A percentile compares a stretch with the other conserved stretches of the same genome.
Evolutionary conservation across 345 rosid genomes (phyloP).

Genomic region (Eucalyptus albens): DNA sequence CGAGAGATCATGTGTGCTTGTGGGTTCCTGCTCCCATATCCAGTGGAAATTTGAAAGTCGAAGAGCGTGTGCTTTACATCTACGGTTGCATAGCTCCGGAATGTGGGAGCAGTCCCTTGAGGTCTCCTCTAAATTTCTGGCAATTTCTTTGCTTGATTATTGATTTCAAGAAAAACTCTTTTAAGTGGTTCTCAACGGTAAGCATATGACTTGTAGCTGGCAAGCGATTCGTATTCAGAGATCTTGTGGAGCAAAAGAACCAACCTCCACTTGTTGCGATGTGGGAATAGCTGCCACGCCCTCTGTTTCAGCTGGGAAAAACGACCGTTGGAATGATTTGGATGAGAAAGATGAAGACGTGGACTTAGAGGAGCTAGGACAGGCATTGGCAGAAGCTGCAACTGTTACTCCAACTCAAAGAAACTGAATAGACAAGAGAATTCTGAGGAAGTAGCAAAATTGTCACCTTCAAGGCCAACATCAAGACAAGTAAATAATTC

Average conservation of each 20-base stretch:
- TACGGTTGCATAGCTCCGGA: constrained; percentile 44
- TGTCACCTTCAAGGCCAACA: constrained; percentile 5
- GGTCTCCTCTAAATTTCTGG: constrained; percentile 14
- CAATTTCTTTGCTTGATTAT: neutral
- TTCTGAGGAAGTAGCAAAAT: constrained; percentile 14
- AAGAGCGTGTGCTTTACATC: constrained; percentile 64
- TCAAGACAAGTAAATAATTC: neutral
- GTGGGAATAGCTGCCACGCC: neutral
- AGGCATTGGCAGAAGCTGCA: constrained; percentile 48
- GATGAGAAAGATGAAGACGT: constrained; percentile 12
- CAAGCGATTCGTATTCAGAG: constrained; percentile 64
- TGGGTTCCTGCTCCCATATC: constrained; percentile 65
- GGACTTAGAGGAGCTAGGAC: constrained; percentile 51
- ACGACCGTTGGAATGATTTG: constrained; percentile 32
- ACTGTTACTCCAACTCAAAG: constrained; percentile 34
- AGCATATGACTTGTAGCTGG: constrained; percentile 36
- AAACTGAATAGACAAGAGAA: constrained; percentile 3
- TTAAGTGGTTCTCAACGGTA: neutral
- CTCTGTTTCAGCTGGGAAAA: constrained; percentile 22
- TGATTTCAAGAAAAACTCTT: neutral
- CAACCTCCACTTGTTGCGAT: neutral
- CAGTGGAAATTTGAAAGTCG: constrained; percentile 11
- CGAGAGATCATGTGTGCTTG: neutral
- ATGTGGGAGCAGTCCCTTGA: constrained; percentile 47
- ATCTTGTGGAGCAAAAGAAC: constrained; percentile 9